Evolutionary conservation across 345 rosid genomes (phyloP), one percentile per base, ranked within the genome.

Genomic region (Aurinia saxatilis): DNA sequence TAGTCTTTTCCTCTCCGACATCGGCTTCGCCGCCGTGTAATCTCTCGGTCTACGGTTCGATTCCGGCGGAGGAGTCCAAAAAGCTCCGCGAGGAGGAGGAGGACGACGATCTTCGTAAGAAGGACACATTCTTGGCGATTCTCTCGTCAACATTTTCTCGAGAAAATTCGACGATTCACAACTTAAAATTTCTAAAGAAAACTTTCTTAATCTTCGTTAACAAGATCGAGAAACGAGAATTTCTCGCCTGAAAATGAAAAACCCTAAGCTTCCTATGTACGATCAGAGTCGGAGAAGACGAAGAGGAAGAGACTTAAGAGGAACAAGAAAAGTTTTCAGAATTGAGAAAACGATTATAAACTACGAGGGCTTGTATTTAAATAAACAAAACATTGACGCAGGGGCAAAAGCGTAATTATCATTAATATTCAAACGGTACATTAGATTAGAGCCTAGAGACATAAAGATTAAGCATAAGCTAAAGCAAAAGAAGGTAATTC

Each of bases 1-100:
- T 10, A 67, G 45, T 47, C 66, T 65, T 57, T 70, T 79, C 72
- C 77, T 75, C 80, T 83, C 92, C 4, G 88, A 73, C 82, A 79
- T 50, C 5, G 84, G 82, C 76, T 67, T 67, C 41, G 25, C 41
- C 37, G 49, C 47, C 19, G 35, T 46, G 38, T 74, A 30, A 25
- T 53, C 65, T 27, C 61, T 57, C 19, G 9, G 58, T 50, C 66
- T 57, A 30, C 47, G 35, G 56, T 65, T 67, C 81, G 77, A 69
- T 13, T 63, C 47, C 52, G 84, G 73, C 44, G 86, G 89, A 10
- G 89, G 92, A 39, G 92, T 85, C 56, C 57, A 78, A 76, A 74
- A 85, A 15, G 54, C 69, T 56, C 73, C 77, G 16, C 50, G 56
- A 35, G 63, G 68, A 19, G 71, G n/a, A 46, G 12, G 41, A 30